Base-by-base conservation (phyloP, 768 basidiomycete genomes). In the Gymnopilus dilepis region DNA sequence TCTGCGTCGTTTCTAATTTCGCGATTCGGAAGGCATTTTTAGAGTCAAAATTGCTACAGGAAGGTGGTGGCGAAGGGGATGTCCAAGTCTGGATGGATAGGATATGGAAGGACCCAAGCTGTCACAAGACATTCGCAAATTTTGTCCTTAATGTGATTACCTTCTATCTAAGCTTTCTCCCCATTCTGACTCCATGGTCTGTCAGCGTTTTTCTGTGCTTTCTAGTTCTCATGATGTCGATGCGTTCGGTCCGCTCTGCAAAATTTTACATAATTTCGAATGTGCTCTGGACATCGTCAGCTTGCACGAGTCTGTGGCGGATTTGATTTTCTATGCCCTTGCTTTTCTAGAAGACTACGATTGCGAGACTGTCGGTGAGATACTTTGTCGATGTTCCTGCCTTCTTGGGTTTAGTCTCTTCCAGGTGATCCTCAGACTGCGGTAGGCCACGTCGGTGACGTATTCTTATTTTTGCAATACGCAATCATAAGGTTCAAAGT, bases 401-500 rank as follows among this genome's bases (percentile, higher is more conserved):
- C 28, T 56, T 21, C 37, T 37, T 33, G 17, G 41, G 48, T 26
- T 47, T 33, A 51, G 26, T n/a, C 13, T 24, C n/a, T 48, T 24
- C 19, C 58, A 94, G 92, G 92, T 48, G 92, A 94, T 73, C 92
- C 92, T 17, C 92, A 93, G 73, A 90, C 88, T 17, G 92, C 92
- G 4, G 84, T 93, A 38, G 86, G 83, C 61, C 88, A 91, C 71
- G 76, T 93, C 1, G 92, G 92, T 3, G 84, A 92, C 63, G 82
- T 94, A n/a, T 88, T 93, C 15, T 69, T 94, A 37, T 92, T 94
- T 67, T 73, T 85, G 6, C 91, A 94, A 71, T 82, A 84, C 64
- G 80, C 83, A 17, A 73, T 89, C 33, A 79, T 81, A n/a, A 84
- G 86, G 55, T 93, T 86, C 69, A 84, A 87, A 70, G 91, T 85